Conservation (phyloP, 257 asterid genomes). For the Handroanthus guayacan region DNA sequence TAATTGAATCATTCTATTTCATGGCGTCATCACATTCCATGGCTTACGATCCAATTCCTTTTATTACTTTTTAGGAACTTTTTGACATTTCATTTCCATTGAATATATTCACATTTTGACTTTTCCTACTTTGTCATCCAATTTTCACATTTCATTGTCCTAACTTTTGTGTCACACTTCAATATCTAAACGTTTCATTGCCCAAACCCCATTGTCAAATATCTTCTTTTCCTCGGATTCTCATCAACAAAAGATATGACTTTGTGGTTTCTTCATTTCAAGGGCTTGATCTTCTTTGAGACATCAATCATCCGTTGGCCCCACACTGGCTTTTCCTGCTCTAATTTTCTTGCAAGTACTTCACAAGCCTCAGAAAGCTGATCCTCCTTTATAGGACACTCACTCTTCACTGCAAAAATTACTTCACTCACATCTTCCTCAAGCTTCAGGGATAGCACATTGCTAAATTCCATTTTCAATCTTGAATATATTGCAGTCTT, state of each 20-base stretch:
- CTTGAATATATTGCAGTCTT: slow-evolving; percentile 67
- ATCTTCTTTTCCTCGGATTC: too few species aligned
- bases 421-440: slow-evolving; percentile 90
- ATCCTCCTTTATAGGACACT: slow-evolving; percentile 48
- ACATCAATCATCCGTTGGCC: slow-evolving; percentile 48
- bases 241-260: not conserved
- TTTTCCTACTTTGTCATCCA: too few species aligned
- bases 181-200: too few species aligned
- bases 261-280: slow-evolving; percentile 30
- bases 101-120: too few species aligned
- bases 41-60: too few species aligned
- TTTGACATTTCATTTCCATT: too few species aligned
- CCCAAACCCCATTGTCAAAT: too few species aligned
- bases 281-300: slow-evolving; percentile 55
- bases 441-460: slow-evolving; percentile 67
- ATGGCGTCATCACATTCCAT: too few species aligned
- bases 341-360: slow-evolving; percentile 47
- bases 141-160: too few species aligned
- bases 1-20: too few species aligned
- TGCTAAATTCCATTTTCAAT: slow-evolving; percentile 69
- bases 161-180: too few species aligned
- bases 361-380: slow-evolving; percentile 53
- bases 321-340: slow-evolving; percentile 49
- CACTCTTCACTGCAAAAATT: slow-evolving; percentile 70
- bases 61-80: too few species aligned